Conservation (phyloP, 169 alveolate genomes). For the Eimeria sp. region DNA sequence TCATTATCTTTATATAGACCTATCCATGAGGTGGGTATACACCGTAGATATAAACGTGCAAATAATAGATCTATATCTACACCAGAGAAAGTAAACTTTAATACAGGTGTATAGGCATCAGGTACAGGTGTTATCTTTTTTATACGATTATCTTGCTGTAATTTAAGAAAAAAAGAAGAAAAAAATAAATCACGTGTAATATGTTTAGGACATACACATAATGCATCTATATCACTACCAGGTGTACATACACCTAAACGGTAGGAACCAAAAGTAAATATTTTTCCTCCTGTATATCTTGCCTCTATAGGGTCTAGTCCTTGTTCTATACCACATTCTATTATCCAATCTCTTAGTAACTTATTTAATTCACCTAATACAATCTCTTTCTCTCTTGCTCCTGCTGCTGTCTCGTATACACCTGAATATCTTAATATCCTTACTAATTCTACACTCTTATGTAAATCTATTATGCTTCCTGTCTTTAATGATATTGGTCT, state of each 20-base stretch:
- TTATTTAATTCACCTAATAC: conserved; percentile 76
- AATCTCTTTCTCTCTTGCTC: conserved; percentile 70
- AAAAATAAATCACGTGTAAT: conserved; percentile 97
- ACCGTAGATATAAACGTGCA: conserved; percentile 95
- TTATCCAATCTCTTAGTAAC: conserved; percentile 82
- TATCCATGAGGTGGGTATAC: conserved; percentile 94
- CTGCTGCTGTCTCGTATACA: conserved; percentile 83
- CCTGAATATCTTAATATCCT: conserved; percentile 32
- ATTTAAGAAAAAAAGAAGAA: conserved; percentile 93
- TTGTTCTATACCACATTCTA: conserved; percentile 81
- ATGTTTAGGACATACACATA: conserved; percentile 98
- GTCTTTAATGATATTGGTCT: conserved; percentile 62
- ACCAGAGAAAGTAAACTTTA: conserved; percentile 95
- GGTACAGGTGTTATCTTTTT: conserved; percentile 96
- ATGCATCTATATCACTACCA: conserved; percentile 98
- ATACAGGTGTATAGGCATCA: conserved; percentile 98
- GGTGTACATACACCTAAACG: conserved; percentile 98
- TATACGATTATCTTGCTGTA: conserved; percentile 95
- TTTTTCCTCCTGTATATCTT: conserved; percentile 82
- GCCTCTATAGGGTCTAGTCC: conserved; percentile 84
- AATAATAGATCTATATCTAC: conserved; percentile 98
- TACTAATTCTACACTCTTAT: conserved; percentile 66
- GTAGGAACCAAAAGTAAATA: conserved; percentile 95
- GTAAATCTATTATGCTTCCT: conserved; percentile 63
- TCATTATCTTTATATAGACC: conserved; percentile 91